Evolutionary conservation across 108 stramenopile genomes (phyloP).

Genomic region (Cylindrotheca closterium): DNA sequence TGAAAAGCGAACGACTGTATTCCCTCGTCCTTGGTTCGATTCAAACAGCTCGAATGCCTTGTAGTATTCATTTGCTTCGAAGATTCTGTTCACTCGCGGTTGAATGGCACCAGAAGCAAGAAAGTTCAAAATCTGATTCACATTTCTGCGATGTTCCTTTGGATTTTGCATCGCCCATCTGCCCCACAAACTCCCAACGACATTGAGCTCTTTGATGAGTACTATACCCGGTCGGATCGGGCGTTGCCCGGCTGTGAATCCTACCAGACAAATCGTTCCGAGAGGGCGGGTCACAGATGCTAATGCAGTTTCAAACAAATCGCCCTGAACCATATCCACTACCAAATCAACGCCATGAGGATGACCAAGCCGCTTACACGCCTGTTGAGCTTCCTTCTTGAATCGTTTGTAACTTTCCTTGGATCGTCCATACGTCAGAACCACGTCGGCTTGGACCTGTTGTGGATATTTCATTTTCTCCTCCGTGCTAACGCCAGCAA

Average conservation of each 20-base stretch:
- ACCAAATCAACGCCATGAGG: conserved; percentile 56
- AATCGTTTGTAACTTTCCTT: conserved; percentile 44
- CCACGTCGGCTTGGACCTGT: conserved; percentile 57
- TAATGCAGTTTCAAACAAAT: conserved; percentile 60
- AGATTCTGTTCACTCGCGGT: conserved; percentile 56
- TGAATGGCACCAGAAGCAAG: conserved; percentile 53
- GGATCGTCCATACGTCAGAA: conserved; percentile 54
- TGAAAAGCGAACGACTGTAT: conserved; percentile 25
- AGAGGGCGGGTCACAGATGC: conserved; percentile 52
- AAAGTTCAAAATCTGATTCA: conserved; percentile 52
- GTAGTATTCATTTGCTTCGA: conserved; percentile 43
- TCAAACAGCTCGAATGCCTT: conserved; percentile 76
- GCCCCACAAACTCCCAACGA: conserved; percentile 72
- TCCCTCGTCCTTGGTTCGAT: conserved; percentile 50
- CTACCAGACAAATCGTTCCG: conserved; percentile 68
- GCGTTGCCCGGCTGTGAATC: conserved; percentile 67
- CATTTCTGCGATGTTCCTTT: conserved; percentile 43
- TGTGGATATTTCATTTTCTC: conserved; percentile 35
- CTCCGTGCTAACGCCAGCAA: conserved; percentile 62
- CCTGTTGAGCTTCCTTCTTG: conserved; percentile 39
- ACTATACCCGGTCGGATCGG: conserved; percentile 59
- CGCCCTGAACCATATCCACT: conserved; percentile 71
- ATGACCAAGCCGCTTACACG: conserved; percentile 47
- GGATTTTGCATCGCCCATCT: conserved; percentile 57
- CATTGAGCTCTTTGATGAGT: conserved; percentile 38